Conservation (phyloP, 169 alveolate genomes). For the Pseudocohnilembus persalinus region DNA sequence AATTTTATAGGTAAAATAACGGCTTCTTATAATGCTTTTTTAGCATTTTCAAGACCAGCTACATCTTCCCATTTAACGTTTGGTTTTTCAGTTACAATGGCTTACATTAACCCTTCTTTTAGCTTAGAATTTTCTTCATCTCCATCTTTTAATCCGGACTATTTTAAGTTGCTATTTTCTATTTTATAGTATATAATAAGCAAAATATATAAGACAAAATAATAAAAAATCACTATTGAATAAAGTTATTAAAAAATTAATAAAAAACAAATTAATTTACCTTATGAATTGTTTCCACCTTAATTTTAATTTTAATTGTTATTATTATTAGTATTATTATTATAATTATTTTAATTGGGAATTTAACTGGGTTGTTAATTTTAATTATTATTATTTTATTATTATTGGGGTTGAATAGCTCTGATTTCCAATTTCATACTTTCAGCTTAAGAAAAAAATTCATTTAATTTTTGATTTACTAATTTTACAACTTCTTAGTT, state of each 20-base stretch:
- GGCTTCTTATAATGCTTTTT: slow-evolving; percentile 89
- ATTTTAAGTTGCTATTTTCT: neutral
- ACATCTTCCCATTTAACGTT: slow-evolving; percentile 91
- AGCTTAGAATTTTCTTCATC: slow-evolving; percentile 7
- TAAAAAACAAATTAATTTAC: too few species aligned
- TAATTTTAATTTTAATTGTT: neutral
- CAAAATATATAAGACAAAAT: too few species aligned
- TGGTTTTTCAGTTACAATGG: slow-evolving; percentile 83
- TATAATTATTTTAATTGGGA: neutral
- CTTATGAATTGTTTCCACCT: neutral
- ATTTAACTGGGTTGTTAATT: neutral
- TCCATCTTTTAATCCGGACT: neutral
- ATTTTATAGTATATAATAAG: too few species aligned
- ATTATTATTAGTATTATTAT: neutral
- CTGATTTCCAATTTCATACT: slow-evolving; percentile 2
- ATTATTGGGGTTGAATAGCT: neutral
- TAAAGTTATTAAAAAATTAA: too few species aligned
- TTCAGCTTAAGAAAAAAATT: slow-evolving; percentile 11
- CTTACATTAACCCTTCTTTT: slow-evolving; percentile 4
- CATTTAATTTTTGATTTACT: slow-evolving; percentile 12
- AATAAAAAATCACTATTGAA: too few species aligned
- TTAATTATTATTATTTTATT: neutral
- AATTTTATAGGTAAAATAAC: slow-evolving; percentile 90
- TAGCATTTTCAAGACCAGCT: slow-evolving; percentile 91
- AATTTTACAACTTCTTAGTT: slow-evolving; percentile 1